Evolutionary conservation across 1,139 yeast species (phyloP).

Genomic region (Citeromyces hawaiiensis): DNA sequence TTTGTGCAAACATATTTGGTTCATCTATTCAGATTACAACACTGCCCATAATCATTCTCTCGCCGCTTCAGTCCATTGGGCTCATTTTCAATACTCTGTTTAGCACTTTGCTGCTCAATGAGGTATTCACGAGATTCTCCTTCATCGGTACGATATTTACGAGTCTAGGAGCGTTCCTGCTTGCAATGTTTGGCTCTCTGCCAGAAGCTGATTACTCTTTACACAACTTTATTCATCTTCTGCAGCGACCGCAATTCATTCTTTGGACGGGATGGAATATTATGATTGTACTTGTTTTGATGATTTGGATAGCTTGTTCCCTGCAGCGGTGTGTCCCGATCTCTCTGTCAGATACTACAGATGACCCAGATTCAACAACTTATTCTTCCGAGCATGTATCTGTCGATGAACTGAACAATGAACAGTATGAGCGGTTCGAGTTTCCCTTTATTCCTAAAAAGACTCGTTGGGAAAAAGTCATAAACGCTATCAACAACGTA

Average conservation of each 20-base stretch:
- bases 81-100: constrained; percentile 75
- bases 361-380: background rate
- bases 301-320: background rate
- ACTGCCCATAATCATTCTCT: constrained; percentile 63
- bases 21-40: constrained; percentile 77
- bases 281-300: background rate
- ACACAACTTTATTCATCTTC: constrained; percentile 21
- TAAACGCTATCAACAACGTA: background rate
- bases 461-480: constrained; percentile 1
- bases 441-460: constrained; percentile 1
- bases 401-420: background rate
- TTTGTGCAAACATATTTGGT: constrained; percentile 67
- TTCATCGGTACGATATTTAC: constrained; percentile 57
- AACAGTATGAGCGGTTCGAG: constrained; percentile 1
- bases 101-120: constrained; percentile 56
- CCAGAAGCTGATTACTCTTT: constrained; percentile 38
- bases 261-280: background rate
- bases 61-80: constrained; percentile 82
- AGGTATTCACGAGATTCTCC: constrained; percentile 46
- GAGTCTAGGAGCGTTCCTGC: constrained; percentile 64
- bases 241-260: background rate
- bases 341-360: background rate
- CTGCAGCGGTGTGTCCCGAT: background rate
- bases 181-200: constrained; percentile 59
- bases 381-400: background rate